Conservation (phyloP, 2,329 filamentous ascomycete species). For the Aspergillus sp. region DNA sequence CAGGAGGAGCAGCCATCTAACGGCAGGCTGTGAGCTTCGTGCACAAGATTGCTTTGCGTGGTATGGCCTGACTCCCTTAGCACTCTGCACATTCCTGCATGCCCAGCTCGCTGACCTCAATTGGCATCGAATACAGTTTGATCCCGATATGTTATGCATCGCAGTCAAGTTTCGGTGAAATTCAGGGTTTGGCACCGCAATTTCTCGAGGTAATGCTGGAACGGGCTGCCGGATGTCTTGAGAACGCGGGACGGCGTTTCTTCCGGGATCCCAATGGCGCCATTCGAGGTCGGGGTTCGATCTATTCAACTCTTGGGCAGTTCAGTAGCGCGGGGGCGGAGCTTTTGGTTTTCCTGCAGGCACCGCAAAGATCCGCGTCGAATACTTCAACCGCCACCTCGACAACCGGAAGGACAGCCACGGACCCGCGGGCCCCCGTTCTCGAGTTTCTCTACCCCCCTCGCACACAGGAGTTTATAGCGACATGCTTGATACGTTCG, state of each 20-base stretch:
- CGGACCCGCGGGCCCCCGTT: slow-evolving; percentile 27
- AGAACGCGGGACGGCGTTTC: slow-evolving; percentile 52
- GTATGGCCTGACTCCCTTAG: slow-evolving; percentile 11
- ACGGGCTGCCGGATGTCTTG: slow-evolving; percentile 53
- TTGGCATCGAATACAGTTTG: not conserved
- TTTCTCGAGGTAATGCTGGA: slow-evolving; percentile 52
- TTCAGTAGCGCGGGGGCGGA: slow-evolving; percentile 33
- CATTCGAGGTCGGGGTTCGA: slow-evolving; percentile 39
- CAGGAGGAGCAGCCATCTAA: not conserved
- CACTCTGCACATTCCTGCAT: slow-evolving; percentile 7
- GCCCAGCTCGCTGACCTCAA: slow-evolving; percentile 1
- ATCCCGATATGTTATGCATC: slow-evolving; percentile 32
- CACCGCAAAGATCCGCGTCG: slow-evolving; percentile 22
- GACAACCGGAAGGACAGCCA: slow-evolving; percentile 13
- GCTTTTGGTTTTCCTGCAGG: slow-evolving; percentile 37
- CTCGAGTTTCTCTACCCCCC: slow-evolving; percentile 47
- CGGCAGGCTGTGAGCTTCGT: slow-evolving; percentile 14
- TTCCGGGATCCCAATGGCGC: slow-evolving; percentile 43
- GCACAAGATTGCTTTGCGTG: slow-evolving; percentile 10
- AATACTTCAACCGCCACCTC: slow-evolving; percentile 16
- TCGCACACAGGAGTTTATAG: slow-evolving; percentile 27
- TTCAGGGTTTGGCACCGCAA: slow-evolving; percentile 30
- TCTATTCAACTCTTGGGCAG: slow-evolving; percentile 42
- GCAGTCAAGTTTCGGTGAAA: slow-evolving; percentile 25
- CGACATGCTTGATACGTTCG: slow-evolving; percentile 26